Evolutionary conservation across 2,329 filamentous ascomycete species (phyloP).

Genomic region (Fusarium sp.): DNA sequence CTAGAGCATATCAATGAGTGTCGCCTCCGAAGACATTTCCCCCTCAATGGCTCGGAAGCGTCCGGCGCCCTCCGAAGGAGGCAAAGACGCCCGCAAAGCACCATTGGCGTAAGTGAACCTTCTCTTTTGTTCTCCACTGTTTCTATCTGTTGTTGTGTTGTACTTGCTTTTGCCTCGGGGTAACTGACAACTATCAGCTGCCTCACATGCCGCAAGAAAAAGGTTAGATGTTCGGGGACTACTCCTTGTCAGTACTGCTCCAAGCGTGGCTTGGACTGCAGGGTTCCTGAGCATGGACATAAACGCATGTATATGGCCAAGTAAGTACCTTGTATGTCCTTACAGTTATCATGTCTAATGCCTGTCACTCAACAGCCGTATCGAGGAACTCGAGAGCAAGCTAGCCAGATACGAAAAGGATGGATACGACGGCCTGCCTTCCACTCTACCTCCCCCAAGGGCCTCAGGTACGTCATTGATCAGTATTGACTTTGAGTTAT

Average conservation of each 20-base stretch:
- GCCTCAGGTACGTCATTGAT: slow-evolving; percentile 28
- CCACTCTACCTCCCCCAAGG: slow-evolving; percentile 23
- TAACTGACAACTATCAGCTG: slow-evolving; percentile 31
- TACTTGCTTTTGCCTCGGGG: neutral
- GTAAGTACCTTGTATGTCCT: slow-evolving; percentile 21
- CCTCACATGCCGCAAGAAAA: slow-evolving; percentile 50
- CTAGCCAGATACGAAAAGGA: slow-evolving; percentile 47
- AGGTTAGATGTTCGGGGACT: slow-evolving; percentile 48
- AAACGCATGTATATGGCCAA: slow-evolving; percentile 49
- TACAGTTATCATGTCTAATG: neutral
- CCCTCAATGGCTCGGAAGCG: slow-evolving; percentile 46
- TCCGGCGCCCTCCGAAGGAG: slow-evolving; percentile 34
- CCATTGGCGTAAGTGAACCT: slow-evolving; percentile 45
- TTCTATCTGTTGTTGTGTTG: neutral
- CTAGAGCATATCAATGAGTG: slow-evolving; percentile 23
- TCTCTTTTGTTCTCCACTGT: slow-evolving; percentile 26
- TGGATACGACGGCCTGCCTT: slow-evolving; percentile 29
- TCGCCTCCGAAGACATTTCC: slow-evolving; percentile 30
- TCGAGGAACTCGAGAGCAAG: slow-evolving; percentile 48
- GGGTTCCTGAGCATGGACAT: slow-evolving; percentile 48
- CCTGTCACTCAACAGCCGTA: slow-evolving; percentile 27
- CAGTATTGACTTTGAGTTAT: neutral
- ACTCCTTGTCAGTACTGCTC: slow-evolving; percentile 48
- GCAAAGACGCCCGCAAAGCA: slow-evolving; percentile 47
- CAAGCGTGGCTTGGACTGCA: slow-evolving; percentile 48